These are phyloP conservation scores for Picocystis salinarum DNA, from an alignment of 139 green algal genomes.

Conservation along the genomic window DNA sequence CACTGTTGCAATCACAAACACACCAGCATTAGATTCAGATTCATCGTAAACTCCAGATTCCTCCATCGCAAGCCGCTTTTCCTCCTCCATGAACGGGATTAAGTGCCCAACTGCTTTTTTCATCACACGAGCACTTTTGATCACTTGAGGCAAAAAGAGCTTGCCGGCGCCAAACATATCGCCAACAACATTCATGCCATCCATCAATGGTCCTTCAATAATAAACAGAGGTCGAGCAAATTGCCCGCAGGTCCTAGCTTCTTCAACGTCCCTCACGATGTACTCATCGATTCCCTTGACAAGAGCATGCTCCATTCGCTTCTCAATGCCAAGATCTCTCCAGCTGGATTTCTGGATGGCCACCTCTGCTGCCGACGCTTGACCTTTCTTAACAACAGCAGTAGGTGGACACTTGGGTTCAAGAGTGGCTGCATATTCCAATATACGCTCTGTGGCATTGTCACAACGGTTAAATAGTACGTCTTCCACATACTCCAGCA, in stretches of 20 bases:
- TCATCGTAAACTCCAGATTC: constrained; percentile 9
- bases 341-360: constrained; percentile 26
- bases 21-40: constrained; percentile 47
- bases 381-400: constrained; percentile 21
- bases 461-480: constrained; percentile 90
- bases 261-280: constrained; percentile 76
- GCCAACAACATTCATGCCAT: constrained; percentile 97
- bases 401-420: constrained; percentile 87
- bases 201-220: constrained; percentile 96
- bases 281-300: constrained; percentile 96
- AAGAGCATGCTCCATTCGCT: constrained; percentile 77
- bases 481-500: constrained; percentile 89
- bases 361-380: constrained; percentile 16
- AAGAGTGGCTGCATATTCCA: constrained; percentile 71
- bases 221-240: constrained; percentile 59
- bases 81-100: constrained; percentile 96
- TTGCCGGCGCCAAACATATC: constrained; percentile 96
- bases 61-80: constrained; percentile 43
- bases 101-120: constrained; percentile 94
- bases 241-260: constrained; percentile 39
- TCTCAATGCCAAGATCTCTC: constrained; percentile 57
- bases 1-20: constrained; percentile 91
- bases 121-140: constrained; percentile 98
- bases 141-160: constrained; percentile 98
- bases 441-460: constrained; percentile 90